These are phyloP conservation scores for Ceratonia siliqua DNA, from an alignment of 306 rosid genomes.

Conservation along the genomic window DNA sequence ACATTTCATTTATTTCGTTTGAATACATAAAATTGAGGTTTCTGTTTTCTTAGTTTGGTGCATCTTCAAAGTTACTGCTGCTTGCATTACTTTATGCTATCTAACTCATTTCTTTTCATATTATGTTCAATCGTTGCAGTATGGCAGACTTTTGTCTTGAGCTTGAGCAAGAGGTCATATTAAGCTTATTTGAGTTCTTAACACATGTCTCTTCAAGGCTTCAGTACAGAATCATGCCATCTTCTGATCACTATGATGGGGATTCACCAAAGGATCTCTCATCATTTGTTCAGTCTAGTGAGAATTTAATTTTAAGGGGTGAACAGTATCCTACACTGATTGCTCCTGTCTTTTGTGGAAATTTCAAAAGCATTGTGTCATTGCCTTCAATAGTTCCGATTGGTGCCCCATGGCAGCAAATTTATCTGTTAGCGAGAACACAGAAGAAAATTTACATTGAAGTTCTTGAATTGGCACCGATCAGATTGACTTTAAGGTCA, in stretches of 20 bases:
- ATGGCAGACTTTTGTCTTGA: constrained; percentile 85
- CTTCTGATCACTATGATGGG: constrained; percentile 48
- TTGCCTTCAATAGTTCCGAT: constrained; percentile 80
- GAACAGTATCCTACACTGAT: constrained; percentile 38
- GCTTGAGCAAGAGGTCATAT: constrained; percentile 89
- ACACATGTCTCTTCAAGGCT: constrained; percentile 62
- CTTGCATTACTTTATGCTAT: not conserved
- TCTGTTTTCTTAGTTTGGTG: constrained; percentile 31
- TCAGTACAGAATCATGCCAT: constrained; percentile 48
- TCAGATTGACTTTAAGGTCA: constrained; percentile 82
- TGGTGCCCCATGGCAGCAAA: constrained; percentile 98
- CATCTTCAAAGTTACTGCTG: constrained; percentile 6
- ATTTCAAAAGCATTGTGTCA: constrained; percentile 37
- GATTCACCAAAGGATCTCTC: constrained; percentile 44
- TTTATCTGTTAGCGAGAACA: constrained; percentile 81
- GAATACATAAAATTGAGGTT: constrained; percentile 87
- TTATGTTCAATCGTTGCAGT: constrained; percentile 60
- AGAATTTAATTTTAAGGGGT: constrained; percentile 40
- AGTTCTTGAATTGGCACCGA: constrained; percentile 79
- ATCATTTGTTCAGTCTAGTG: constrained; percentile 40
- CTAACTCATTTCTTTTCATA: constrained; percentile 20
- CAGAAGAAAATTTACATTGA: constrained; percentile 88
- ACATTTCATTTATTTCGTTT: constrained; percentile 79
- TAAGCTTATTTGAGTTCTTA: constrained; percentile 79
- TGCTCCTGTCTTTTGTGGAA: constrained; percentile 45